A percentile compares a stretch with the other conserved stretches of the same genome.
Evolutionary conservation across 2,329 filamentous ascomycete species (phyloP).

Genomic region (Pseudogymnoascus sp.): DNA sequence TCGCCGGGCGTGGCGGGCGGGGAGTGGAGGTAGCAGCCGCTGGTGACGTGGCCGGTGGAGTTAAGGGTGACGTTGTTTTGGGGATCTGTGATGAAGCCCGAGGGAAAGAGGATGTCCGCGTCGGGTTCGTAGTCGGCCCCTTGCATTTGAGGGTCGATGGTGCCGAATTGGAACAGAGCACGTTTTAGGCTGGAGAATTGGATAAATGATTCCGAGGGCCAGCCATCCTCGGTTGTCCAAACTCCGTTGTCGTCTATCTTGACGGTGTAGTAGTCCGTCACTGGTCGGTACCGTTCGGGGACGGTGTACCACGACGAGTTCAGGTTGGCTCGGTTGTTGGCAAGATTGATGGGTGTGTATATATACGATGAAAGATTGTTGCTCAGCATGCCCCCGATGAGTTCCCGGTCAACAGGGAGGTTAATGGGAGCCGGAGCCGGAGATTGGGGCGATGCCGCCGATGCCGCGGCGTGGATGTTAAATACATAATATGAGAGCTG

Average conservation of each 20-base stretch:
- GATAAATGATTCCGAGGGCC: constrained; percentile 53
- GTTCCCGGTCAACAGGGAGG: constrained; percentile 37
- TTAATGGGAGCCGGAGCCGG: constrained; percentile 32
- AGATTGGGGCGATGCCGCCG: constrained; percentile 35
- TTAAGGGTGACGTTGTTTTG: constrained; percentile 28
- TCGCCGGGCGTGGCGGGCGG: constrained; percentile 33
- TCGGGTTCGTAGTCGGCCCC: constrained; percentile 48
- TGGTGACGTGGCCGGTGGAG: constrained; percentile 34
- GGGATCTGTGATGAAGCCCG: constrained; percentile 34
- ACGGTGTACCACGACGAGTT: constrained; percentile 49
- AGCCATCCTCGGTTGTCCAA: constrained; percentile 46
- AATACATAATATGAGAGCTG: constrained; percentile 44
- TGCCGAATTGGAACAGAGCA: constrained; percentile 46
- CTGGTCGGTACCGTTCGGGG: constrained; percentile 35
- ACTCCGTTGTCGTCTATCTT: constrained; percentile 28
- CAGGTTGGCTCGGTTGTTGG: constrained; percentile 44
- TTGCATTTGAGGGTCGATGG: constrained; percentile 47
- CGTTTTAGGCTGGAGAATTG: constrained; percentile 45
- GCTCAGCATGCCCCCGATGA: constrained; percentile 40
- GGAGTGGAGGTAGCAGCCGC: constrained; percentile 45
- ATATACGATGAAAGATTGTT: constrained; percentile 40
- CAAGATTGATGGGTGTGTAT: constrained; percentile 44
- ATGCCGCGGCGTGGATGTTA: constrained; percentile 50
- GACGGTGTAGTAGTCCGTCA: constrained; percentile 43
- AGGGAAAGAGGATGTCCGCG: constrained; percentile 41